Evolutionary conservation across 2,329 filamentous ascomycete species (phyloP), one percentile per base, ranked within the genome.

Genomic region (Didymella exigua): DNA sequence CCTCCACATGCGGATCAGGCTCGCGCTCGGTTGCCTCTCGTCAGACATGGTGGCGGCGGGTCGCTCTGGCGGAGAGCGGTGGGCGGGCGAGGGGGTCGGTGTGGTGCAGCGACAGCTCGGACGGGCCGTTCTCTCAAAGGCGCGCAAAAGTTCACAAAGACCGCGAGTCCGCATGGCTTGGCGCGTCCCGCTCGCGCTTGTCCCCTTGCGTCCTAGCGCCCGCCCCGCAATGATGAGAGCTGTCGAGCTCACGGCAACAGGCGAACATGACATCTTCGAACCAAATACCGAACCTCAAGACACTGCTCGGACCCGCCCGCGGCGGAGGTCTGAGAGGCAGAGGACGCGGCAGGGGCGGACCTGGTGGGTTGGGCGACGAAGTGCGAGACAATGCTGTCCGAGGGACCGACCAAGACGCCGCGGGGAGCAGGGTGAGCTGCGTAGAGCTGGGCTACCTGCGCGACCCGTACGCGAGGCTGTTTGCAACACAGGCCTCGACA

Each of bases 381-480:
- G 71, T 73, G 44, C 86, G 88, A 63, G 93, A 98, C 75, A 80
- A 82, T 55, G 84, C 89, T 34, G 88, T 99, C 53, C 93, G 96
- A 75, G 86, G 87, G 60, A 99, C 95, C 3, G 95, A 99, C 76
- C 87, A 88, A 57, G 95, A 99, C 78, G 95, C 95, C 23, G 91
- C 91, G 55, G 86, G 91, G 36, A 96, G 92, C 26, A 86, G 95
- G 30, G 79, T 96, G 75, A 98, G 93, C 73, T 93, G 93, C 11
- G 91, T 98, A 14, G 84, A 89, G 52, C 73, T 91, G 45, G 92
- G 91, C 27, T 98, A 98, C 72, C 80, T 99, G 1, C 78, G 89
- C 2, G 95, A 99, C 70, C 84, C 84, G 0, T 98, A 89, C 76
- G 91, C 92, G 2, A 78, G 78, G 48, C 81, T 82, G 49, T 91